Evolutionary conservation across 805 yeast genomes (phyloP).

Genomic region (Zygosaccharomyces lentus): DNA sequence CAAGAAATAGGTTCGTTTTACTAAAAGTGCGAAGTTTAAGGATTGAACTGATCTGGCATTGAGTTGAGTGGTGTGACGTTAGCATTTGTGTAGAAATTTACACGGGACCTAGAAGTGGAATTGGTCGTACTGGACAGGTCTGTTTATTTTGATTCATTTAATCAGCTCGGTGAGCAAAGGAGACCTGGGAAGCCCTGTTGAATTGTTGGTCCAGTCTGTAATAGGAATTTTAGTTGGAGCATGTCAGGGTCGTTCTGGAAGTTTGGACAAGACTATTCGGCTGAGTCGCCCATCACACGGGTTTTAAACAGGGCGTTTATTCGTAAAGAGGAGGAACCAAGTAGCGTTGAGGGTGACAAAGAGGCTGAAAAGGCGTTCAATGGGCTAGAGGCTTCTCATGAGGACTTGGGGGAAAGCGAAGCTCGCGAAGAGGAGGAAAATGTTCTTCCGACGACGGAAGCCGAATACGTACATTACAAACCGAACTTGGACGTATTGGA

Average conservation of each 20-base stretch:
- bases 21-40: neutral
- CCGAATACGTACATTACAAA: constrained; percentile 36
- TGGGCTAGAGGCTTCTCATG: constrained; percentile 18
- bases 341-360: constrained; percentile 7
- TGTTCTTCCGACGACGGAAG: constrained; percentile 33
- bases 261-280: constrained; percentile 52
- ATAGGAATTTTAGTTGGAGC: neutral
- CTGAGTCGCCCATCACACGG: constrained; percentile 52
- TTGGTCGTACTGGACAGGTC: constrained; percentile 6
- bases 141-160: constrained; percentile 3
- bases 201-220: neutral
- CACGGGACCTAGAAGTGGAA: constrained; percentile 5
- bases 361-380: constrained; percentile 6
- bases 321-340: constrained; percentile 19
- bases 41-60: constrained; percentile 1
- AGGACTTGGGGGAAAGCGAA: constrained; percentile 31
- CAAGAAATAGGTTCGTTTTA: neutral
- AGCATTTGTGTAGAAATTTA: neutral
- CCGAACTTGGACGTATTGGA: constrained; percentile 44
- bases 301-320: constrained; percentile 39
- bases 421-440: constrained; percentile 20
- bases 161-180: neutral
- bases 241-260: constrained; percentile 56
- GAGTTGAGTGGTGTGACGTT: constrained; percentile 1
- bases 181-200: neutral